Evolutionary conservation across 768 basidiomycete genomes (phyloP), one percentile per base, ranked within the genome.

Genomic region (Mycena albidolilacea): DNA sequence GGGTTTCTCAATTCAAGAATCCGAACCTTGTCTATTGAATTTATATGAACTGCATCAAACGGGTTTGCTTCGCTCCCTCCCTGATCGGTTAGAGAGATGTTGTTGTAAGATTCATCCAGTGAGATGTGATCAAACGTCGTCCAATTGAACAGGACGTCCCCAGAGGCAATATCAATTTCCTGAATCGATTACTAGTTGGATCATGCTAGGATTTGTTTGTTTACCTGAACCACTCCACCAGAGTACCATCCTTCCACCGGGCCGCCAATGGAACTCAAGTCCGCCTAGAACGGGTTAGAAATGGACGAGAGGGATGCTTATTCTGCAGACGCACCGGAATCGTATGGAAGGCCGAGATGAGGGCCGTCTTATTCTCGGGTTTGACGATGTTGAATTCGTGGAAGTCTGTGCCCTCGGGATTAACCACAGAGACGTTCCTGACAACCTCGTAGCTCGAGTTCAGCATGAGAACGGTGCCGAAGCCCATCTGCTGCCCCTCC

Each of bases 331-430:
- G 9, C 30, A 74, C 72, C 39, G 63, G 72, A 55, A 70, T 50
- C 3, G 68, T 37, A 39, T 66, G 15, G 38, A 37, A 65, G 17
- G 63, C 62, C 11, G 72, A 62, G 41, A 70, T 35, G 48, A 74
- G 68, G 2, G 59, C 68, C 9, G 72, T 69, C 64, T 74, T 74
- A 41, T 48, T 48, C 14, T 39, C 55, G 6, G 70, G 58, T 21
- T 66, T 39, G n/a, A 62, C 68, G 23, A 73, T 69, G 23, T 67
- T 60, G 59, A 74, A 74, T 35, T 74, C 68, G 52, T 69, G 72
- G 30, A 67, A 9, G 44, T 73, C 72, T 6, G 66, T 72, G 41
- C 64, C 62, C 8, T 37, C 17, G 9, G 60, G 60, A 15, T 69
- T 69, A 12, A 57, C 68, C 9, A 68, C 72, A 5, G 67, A 58